Conservation (phyloP, 306 rosid genomes). For the Prunus mongolica region DNA sequence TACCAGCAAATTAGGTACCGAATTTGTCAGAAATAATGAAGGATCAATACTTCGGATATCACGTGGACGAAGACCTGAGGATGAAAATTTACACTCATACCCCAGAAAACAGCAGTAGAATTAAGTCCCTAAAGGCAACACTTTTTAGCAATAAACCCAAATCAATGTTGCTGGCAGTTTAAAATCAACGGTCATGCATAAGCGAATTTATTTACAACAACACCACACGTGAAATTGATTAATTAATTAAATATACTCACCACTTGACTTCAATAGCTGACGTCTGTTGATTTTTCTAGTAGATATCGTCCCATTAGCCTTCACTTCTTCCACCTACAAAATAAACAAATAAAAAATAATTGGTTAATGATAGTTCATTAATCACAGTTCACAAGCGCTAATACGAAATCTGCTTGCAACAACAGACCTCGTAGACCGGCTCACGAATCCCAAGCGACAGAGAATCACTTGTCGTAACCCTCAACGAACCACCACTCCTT, state of each 20-base stretch:
- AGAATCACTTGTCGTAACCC: slow-evolving; percentile 47
- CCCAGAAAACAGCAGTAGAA: background rate
- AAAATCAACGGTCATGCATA: background rate
- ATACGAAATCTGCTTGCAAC: background rate
- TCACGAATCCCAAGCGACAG: slow-evolving; percentile 87
- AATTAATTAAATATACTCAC: slow-evolving; percentile 32
- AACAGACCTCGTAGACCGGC: slow-evolving; percentile 77
- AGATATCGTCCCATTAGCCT: slow-evolving; percentile 56
- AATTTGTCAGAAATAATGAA: slow-evolving; percentile 84
- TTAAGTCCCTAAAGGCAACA: background rate
- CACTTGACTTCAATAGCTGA: slow-evolving; percentile 84
- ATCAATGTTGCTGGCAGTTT: background rate
- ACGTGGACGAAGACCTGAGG: slow-evolving; percentile 94
- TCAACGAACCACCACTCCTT: slow-evolving; percentile 23
- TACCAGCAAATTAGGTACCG: slow-evolving; percentile 94
- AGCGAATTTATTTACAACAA: too few species aligned
- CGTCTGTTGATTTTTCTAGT: slow-evolving; percentile 87
- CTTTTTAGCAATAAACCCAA: background rate
- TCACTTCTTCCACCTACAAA: slow-evolving; percentile 85
- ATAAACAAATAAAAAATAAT: background rate
- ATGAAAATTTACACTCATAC: slow-evolving; percentile 8
- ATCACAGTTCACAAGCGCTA: background rate
- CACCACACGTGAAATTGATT: too few species aligned
- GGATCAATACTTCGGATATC: slow-evolving; percentile 98
- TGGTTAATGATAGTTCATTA: background rate